phyloP scores from a whole-genome alignment of 2,329 filamentous ascomycete genomes.

The Camillea tinctor region DNA sequence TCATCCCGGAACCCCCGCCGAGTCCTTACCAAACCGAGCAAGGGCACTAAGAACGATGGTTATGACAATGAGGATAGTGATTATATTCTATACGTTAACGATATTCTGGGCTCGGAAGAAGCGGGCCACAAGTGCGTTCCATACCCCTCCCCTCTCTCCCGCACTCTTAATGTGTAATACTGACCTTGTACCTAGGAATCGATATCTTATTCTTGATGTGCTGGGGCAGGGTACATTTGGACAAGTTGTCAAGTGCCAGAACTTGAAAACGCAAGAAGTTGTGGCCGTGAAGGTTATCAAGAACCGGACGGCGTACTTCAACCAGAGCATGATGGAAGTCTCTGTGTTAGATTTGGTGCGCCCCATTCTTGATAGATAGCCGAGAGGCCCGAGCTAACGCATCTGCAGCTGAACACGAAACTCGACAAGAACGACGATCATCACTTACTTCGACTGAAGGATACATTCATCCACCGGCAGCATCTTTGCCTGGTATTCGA shows the following conservation, averaged over 20 bases:
- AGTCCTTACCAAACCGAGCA: constrained; percentile 97
- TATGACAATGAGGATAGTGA: constrained; percentile 99
- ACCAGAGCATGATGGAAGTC: constrained; percentile 99
- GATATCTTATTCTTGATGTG: constrained; percentile 95
- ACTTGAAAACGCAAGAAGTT: constrained; percentile 96
- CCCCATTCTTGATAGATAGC: constrained; percentile 1
- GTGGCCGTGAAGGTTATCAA: constrained; percentile 99
- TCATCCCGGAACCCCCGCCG: constrained; percentile 93
- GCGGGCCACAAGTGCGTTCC: constrained; percentile 84
- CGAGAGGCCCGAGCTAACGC: constrained; percentile 24
- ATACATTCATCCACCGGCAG: constrained; percentile 97
- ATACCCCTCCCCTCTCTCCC: background rate
- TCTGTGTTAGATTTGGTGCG: constrained; percentile 90
- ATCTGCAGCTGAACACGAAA: constrained; percentile 81
- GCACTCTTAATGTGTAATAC: constrained; percentile 6
- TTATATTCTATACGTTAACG: constrained; percentile 98
- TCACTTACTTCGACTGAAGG: constrained; percentile 88
- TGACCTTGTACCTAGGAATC: constrained; percentile 59
- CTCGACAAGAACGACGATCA: constrained; percentile 99
- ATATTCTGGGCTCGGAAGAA: constrained; percentile 96
- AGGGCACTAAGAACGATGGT: constrained; percentile 96
- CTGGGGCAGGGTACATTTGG: constrained; percentile 97
- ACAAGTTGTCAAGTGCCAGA: constrained; percentile 98
- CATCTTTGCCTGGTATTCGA: constrained; percentile 97
- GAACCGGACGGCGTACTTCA: constrained; percentile 98